Conservation (phyloP, 441 rosid genomes). For the Gossypium gossypioides region DNA sequence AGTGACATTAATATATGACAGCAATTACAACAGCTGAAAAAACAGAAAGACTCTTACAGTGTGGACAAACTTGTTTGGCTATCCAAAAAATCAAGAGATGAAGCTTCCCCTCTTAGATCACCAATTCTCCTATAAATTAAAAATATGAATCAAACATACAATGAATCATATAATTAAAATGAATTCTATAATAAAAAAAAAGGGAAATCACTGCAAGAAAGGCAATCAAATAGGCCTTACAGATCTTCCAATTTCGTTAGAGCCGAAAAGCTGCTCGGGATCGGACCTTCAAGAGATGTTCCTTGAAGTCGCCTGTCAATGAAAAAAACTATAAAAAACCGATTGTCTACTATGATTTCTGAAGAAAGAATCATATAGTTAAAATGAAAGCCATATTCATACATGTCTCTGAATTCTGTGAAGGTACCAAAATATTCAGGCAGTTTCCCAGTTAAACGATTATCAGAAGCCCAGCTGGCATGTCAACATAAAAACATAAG, state of each 20-base stretch:
- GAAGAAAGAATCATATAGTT: neutral
- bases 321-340: neutral
- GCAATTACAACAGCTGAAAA: neutral
- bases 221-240: slow-evolving; percentile 22
- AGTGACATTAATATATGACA: neutral
- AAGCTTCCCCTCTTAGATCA: slow-evolving; percentile 36
- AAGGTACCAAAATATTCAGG: slow-evolving; percentile 41
- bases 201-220: too few species aligned
- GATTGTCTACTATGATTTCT: neutral
- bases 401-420: slow-evolving; percentile 37
- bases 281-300: slow-evolving; percentile 44
- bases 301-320: slow-evolving; percentile 39
- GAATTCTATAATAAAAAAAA: too few species aligned
- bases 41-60: slow-evolving; percentile 27
- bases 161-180: too few species aligned
- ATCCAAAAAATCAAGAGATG: slow-evolving; percentile 38
- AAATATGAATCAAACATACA: neutral
- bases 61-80: slow-evolving; percentile 32
- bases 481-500: neutral
- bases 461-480: slow-evolving; percentile 59
- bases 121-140: slow-evolving; percentile 38
- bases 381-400: slow-evolving; percentile 16
- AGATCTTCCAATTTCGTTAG: slow-evolving; percentile 35
- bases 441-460: slow-evolving; percentile 37
- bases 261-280: slow-evolving; percentile 37